Conservation (phyloP, 2,329 filamentous ascomycete species). For the Ceratocystis albifundus region DNA sequence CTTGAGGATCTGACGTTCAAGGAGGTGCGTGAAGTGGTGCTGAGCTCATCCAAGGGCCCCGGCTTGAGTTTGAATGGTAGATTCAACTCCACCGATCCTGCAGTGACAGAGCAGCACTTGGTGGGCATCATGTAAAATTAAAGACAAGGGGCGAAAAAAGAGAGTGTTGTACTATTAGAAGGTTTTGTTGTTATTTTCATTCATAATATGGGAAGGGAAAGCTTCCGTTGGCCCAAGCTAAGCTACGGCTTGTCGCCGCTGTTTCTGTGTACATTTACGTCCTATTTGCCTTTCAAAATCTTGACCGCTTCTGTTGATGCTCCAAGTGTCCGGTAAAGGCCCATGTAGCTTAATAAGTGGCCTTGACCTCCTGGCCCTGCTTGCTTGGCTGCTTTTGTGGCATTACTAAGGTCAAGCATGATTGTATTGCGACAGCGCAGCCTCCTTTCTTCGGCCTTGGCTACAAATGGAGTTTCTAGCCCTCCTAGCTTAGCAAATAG, state of each 20-base stretch:
- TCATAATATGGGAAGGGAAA: slow-evolving; percentile 12
- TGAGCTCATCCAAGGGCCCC: slow-evolving; percentile 78
- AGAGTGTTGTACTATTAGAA: slow-evolving; percentile 12
- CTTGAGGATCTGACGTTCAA: slow-evolving; percentile 46
- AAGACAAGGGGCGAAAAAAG: slow-evolving; percentile 13
- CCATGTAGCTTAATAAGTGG: slow-evolving; percentile 41
- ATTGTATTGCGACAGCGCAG: slow-evolving; percentile 45
- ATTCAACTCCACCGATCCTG: slow-evolving; percentile 52
- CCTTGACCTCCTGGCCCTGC: slow-evolving; percentile 35
- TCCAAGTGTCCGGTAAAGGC: slow-evolving; percentile 42
- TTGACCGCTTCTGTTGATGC: slow-evolving; percentile 44
- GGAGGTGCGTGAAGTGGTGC: slow-evolving; percentile 50
- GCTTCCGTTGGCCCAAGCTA: slow-evolving; percentile 12
- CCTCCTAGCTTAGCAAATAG: slow-evolving; percentile 40
- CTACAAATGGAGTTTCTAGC: slow-evolving; percentile 39
- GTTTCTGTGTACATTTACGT: neutral
- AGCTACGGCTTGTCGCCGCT: neutral
- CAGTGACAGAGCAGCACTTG: slow-evolving; percentile 42
- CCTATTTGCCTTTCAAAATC: slow-evolving; percentile 30
- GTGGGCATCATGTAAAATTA: slow-evolving; percentile 41
- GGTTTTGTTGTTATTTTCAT: slow-evolving; percentile 5
- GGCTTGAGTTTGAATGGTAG: slow-evolving; percentile 78
- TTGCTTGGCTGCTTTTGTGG: slow-evolving; percentile 36
- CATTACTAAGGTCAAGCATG: slow-evolving; percentile 44
- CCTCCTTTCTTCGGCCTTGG: slow-evolving; percentile 43